Conservation (phyloP, 441 rosid species). For the Manihot esculenta region DNA sequence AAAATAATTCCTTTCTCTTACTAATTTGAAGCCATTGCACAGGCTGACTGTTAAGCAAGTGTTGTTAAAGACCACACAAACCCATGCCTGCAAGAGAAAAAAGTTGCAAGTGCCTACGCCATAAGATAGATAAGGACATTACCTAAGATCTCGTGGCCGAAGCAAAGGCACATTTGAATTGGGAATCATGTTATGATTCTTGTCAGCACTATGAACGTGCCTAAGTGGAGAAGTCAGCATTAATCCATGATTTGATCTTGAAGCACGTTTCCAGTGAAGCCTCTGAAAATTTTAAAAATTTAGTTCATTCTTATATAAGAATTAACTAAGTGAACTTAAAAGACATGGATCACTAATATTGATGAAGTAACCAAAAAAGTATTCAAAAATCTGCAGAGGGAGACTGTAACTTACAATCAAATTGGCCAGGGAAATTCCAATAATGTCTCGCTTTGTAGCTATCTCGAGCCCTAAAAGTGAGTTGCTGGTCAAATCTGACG, state of each 20-base stretch:
- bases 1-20: not conserved
- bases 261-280: slow-evolving; percentile 91
- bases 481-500: slow-evolving; percentile 82
- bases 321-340: not conserved
- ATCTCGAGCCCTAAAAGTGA: slow-evolving; percentile 78
- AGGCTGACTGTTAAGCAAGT: not conserved
- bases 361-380: not conserved
- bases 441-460: slow-evolving; percentile 75
- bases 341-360: not conserved
- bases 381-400: slow-evolving; percentile 3
- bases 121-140: slow-evolving; percentile 15
- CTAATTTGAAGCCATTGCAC: not conserved
- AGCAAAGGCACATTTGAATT: slow-evolving; percentile 46
- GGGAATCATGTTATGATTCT: slow-evolving; percentile 40
- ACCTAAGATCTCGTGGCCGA: slow-evolving; percentile 84
- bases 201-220: slow-evolving; percentile 37
- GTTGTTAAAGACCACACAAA: not conserved
- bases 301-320: not conserved
- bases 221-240: slow-evolving; percentile 89
- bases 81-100: slow-evolving; percentile 4
- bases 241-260: slow-evolving; percentile 71
- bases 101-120: not conserved
- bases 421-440: slow-evolving; percentile 90
- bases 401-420: slow-evolving; percentile 65
- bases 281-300: slow-evolving; percentile 44